These are phyloP conservation scores for Gypsophila paniculata DNA, from an alignment of 179 eudicot genomes.

Conservation along the genomic window DNA sequence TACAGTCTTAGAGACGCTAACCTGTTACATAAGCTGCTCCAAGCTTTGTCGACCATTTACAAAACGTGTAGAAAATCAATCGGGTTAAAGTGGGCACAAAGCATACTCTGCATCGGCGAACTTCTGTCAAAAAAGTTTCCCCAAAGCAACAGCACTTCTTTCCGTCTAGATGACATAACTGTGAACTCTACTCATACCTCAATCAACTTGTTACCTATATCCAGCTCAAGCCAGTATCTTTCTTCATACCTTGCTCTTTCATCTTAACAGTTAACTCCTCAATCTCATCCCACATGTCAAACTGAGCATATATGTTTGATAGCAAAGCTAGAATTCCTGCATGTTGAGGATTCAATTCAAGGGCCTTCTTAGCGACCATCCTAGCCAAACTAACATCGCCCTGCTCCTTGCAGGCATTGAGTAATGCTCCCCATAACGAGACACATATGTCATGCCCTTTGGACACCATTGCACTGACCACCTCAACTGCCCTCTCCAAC, in stretches of 20 bases:
- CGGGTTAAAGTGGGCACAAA: background rate
- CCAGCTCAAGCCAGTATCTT: conserved; percentile 67
- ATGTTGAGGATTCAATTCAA: conserved; percentile 57
- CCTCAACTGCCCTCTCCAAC: conserved; percentile 51
- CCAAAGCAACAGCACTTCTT: background rate
- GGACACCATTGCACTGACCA: conserved; percentile 38
- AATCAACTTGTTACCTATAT: conserved; percentile 31
- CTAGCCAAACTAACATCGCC: conserved; percentile 56
- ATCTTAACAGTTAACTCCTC: conserved; percentile 42
- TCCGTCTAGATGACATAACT: background rate
- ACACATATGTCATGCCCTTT: conserved; percentile 32
- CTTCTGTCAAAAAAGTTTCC: background rate
- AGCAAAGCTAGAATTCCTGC: conserved; percentile 49
- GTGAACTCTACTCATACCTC: background rate
- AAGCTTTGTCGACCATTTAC: background rate
- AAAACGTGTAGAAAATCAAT: background rate
- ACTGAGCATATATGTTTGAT: conserved; percentile 54
- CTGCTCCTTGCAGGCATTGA: conserved; percentile 50
- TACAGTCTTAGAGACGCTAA: conserved; percentile 10
- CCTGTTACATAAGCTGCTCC: conserved; percentile 17
- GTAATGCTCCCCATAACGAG: conserved; percentile 67
- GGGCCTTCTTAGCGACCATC: conserved; percentile 58
- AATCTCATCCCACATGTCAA: conserved; percentile 57
- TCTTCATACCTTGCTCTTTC: conserved; percentile 48
- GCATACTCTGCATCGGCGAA: background rate